A percentile compares a stretch with the other conserved stretches of the same genome.
These are phyloP conservation scores for Suillus decipiens DNA, from an alignment of 768 basidiomycete species.

Conservation along the genomic window DNA sequence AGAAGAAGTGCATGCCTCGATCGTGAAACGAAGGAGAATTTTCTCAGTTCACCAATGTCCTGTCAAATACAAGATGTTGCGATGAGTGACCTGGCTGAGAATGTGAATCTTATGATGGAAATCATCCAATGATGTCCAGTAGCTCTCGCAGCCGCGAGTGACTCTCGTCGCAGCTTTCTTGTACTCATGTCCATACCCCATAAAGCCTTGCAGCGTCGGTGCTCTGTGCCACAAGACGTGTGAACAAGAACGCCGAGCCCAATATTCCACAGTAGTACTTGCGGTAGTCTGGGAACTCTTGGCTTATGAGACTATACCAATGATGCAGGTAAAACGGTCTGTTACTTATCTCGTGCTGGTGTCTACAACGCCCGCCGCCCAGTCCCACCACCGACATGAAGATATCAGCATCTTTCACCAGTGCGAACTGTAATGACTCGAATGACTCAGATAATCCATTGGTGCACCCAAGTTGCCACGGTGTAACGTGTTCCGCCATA, in stretches of 20 bases:
- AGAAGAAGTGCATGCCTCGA: conserved; percentile 41
- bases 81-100: neutral
- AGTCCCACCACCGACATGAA: neutral
- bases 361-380: no score
- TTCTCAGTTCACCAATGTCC: conserved; percentile 61
- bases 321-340: neutral
- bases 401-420: neutral
- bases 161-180: conserved; percentile 54
- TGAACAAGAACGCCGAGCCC: conserved; percentile 62
- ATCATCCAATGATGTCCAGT: conserved; percentile 66
- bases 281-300: no score
- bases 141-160: conserved; percentile 49
- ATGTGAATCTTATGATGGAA: conserved; percentile 50
- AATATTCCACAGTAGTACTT: no score
- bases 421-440: no score
- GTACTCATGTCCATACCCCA: conserved; percentile 61
- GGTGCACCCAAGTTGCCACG: no score
- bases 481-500: conserved; percentile 58
- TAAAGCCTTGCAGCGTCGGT: conserved; percentile 28
- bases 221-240: conserved; percentile 49
- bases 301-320: no score
- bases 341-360: neutral
- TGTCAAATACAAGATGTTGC: conserved; percentile 25
- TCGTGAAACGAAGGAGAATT: conserved; percentile 59
- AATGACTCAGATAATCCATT: no score